phyloP scores from a whole-genome alignment of 2,329 filamentous ascomycete species.

The Allantophomopsis lycopodina region DNA sequence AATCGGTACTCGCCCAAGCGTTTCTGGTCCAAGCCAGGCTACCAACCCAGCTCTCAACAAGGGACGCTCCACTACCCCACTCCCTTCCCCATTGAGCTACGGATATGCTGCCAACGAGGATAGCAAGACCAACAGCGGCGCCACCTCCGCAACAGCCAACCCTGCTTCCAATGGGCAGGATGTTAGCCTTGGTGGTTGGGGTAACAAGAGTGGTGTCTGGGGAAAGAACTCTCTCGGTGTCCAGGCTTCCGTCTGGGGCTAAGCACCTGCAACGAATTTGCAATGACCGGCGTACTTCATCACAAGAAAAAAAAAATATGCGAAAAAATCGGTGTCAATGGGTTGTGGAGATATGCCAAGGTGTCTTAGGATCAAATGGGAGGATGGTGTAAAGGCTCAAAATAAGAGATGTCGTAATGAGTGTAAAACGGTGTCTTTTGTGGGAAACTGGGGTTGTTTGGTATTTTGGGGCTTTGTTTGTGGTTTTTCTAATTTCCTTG shows the following conservation, averaged over 20 bases:
- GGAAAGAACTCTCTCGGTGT: constrained; percentile 73
- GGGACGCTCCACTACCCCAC: constrained; percentile 68
- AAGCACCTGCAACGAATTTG: constrained; percentile 13
- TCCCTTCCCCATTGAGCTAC: constrained; percentile 77
- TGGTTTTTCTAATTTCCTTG: too few species aligned
- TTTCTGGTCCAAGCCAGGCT: constrained; percentile 27
- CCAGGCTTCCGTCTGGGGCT: constrained; percentile 92
- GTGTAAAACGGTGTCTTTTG: too few species aligned
- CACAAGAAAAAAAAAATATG: too few species aligned
- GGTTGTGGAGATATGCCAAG: too few species aligned
- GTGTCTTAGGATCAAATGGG: too few species aligned
- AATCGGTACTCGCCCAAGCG: constrained; percentile 77
- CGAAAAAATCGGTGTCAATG: too few species aligned
- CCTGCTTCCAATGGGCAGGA: constrained; percentile 31
- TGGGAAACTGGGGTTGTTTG: too few species aligned
- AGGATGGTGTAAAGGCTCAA: too few species aligned
- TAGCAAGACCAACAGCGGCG: constrained; percentile 22
- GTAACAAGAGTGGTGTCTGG: constrained; percentile 66
- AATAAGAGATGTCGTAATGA: too few species aligned
- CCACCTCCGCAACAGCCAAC: constrained; percentile 45
- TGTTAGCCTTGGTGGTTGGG: constrained; percentile 52
- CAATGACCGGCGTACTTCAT: too few species aligned
- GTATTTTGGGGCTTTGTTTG: too few species aligned
- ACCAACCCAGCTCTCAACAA: constrained; percentile 45
- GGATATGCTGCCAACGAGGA: constrained; percentile 46